phyloP scores from a whole-genome alignment of 768 basidiomycete species.

The Hypsizygus marmoreus region DNA sequence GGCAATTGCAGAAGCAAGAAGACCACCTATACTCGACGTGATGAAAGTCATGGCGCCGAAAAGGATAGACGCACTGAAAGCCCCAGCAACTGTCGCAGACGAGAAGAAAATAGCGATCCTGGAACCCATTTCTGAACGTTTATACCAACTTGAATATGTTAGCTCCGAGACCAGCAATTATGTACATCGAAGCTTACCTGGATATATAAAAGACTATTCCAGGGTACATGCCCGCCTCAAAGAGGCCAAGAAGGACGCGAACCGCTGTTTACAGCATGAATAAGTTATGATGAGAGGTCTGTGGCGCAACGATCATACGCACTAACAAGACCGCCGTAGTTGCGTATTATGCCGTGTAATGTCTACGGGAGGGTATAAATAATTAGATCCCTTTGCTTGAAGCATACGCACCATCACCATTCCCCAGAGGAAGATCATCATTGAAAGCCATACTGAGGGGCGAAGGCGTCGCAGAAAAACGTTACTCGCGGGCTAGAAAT shows the following conservation, averaged over 20 bases:
- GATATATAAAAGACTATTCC: conserved; percentile 65
- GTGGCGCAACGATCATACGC: conserved; percentile 20
- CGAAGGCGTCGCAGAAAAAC: conserved; percentile 57
- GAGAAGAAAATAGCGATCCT: conserved; percentile 79
- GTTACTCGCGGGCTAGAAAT: conserved; percentile 59
- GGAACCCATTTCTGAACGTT: conserved; percentile 70
- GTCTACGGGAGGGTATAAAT: conserved; percentile 37
- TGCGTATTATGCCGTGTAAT: conserved; percentile 60
- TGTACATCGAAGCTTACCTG: conserved; percentile 36
- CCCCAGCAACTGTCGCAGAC: conserved; percentile 77
- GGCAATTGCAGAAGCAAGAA: conserved; percentile 64
- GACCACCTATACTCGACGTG: conserved; percentile 46
- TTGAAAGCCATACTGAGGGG: conserved; percentile 68
- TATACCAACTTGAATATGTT: conserved; percentile 66
- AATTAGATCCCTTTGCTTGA: neutral
- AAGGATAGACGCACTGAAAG: conserved; percentile 52
- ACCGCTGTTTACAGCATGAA: no score
- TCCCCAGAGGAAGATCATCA: conserved; percentile 51
- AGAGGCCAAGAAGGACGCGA: conserved; percentile 62
- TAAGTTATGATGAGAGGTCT: conserved; percentile 32
- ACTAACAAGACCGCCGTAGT: conserved; percentile 67
- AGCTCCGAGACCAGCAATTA: neutral
- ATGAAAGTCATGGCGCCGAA: neutral
- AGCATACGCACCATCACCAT: conserved; percentile 41
- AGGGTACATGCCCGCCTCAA: conserved; percentile 61